Conservation (phyloP, 2,329 filamentous ascomycete genomes). For the Balansia obtecta region DNA sequence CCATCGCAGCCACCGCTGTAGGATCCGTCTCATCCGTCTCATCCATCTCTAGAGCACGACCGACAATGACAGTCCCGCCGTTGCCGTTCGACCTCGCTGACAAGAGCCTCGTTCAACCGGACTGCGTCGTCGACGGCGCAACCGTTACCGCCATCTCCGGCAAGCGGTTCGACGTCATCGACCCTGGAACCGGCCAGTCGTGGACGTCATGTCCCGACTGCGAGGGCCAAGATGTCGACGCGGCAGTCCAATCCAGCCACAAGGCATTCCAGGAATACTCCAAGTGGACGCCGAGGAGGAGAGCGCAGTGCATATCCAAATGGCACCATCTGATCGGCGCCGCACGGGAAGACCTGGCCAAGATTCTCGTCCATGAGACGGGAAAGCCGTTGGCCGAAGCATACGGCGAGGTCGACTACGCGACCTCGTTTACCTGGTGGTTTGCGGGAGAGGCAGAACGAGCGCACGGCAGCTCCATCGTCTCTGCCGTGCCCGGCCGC, state of each 20-base stretch:
- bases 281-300: conserved; percentile 22
- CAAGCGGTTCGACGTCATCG: conserved; percentile 37
- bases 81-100: conserved; percentile 33
- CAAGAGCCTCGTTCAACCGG: conserved; percentile 32
- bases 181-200: conserved; percentile 36
- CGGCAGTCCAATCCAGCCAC: conserved; percentile 23
- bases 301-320: conserved; percentile 21
- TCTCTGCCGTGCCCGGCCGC: conserved; percentile 47
- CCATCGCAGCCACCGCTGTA: neutral
- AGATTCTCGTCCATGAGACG: conserved; percentile 33
- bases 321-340: conserved; percentile 25
- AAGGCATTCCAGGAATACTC: conserved; percentile 25
- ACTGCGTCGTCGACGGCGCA: conserved; percentile 37
- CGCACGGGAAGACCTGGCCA: conserved; percentile 26
- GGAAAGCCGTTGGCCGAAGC: conserved; percentile 45
- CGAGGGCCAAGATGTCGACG: conserved; percentile 25
- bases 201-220: conserved; percentile 40
- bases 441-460: conserved; percentile 39
- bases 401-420: conserved; percentile 42
- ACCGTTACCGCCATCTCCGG: conserved; percentile 32
- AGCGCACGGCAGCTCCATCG: conserved; percentile 45
- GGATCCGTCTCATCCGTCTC: neutral
- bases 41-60: neutral
- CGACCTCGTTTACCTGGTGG: conserved; percentile 41
- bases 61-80: conserved; percentile 3